Conservation (phyloP, 257 asterid genomes). For the Fraxinus anomala region DNA sequence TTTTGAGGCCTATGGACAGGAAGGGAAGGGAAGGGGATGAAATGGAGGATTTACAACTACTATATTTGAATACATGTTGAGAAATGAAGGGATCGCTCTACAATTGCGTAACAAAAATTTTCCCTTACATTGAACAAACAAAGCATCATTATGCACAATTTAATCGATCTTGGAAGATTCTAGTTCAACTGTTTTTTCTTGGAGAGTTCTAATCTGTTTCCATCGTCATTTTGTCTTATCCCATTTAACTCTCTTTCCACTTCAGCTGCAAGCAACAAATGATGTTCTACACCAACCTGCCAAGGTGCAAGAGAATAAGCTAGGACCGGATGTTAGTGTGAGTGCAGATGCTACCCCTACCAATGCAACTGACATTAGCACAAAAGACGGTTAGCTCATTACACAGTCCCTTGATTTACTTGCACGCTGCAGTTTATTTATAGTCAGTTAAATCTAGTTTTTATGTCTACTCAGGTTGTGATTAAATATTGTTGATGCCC, state of each 20-base stretch:
- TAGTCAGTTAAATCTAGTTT: neutral
- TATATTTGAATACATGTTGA: neutral
- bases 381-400: slow-evolving; percentile 41
- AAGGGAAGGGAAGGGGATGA: neutral
- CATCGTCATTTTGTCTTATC: neutral
- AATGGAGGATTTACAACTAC: neutral
- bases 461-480: slow-evolving; percentile 39
- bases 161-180: neutral
- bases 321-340: slow-evolving; percentile 27
- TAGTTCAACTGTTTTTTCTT: neutral
- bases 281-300: slow-evolving; percentile 38
- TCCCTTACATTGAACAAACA: neutral
- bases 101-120: neutral
- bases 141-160: neutral
- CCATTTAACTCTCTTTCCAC: slow-evolving; percentile 17
- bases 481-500: slow-evolving; percentile 18
- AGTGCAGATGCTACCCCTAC: slow-evolving; percentile 32
- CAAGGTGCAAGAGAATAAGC: slow-evolving; percentile 35
- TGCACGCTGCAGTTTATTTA: slow-evolving; percentile 14
- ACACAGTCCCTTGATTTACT: neutral
- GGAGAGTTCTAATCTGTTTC: neutral
- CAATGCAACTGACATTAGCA: slow-evolving; percentile 36
- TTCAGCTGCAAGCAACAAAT: slow-evolving; percentile 48
- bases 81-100: neutral
- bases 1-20: neutral